A percentile compares a stretch with the other conserved stretches of the same genome.
These are phyloP conservation scores for Abelmoschus esculentus DNA, from an alignment of 345 rosid genomes.

Conservation along the genomic window DNA sequence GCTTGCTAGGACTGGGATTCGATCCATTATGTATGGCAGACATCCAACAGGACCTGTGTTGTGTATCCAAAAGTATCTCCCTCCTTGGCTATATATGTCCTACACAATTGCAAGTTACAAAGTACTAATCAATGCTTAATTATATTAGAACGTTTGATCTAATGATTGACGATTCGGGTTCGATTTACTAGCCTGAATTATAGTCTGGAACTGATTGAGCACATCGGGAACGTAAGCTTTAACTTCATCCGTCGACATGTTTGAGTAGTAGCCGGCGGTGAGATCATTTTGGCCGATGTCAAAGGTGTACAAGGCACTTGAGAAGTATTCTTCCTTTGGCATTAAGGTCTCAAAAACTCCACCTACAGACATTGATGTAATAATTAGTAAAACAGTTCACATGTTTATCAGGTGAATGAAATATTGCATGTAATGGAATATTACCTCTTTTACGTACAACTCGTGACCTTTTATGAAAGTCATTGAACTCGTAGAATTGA, in stretches of 20 bases:
- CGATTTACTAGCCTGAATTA: slow-evolving; percentile 24
- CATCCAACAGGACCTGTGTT: slow-evolving; percentile 78
- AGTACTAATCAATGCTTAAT: not conserved
- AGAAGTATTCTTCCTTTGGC: not conserved
- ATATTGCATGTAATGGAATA: no score
- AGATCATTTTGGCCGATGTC: not conserved
- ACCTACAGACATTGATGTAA: not conserved
- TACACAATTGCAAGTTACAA: slow-evolving; percentile 4
- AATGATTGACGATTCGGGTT: no score
- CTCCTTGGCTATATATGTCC: slow-evolving; percentile 40
- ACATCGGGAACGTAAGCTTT: slow-evolving; percentile 41
- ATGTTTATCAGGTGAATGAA: no score
- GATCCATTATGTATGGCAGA: slow-evolving; percentile 42
- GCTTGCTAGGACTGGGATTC: slow-evolving; percentile 25
- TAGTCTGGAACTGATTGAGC: slow-evolving; percentile 32
- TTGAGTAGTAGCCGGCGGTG: slow-evolving; percentile 39
- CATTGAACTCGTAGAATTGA: slow-evolving; percentile 3
- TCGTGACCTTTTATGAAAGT: slow-evolving; percentile 4
- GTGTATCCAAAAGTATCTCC: slow-evolving; percentile 70
- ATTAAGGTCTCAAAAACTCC: not conserved
- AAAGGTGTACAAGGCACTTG: not conserved
- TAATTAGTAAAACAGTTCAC: no score
- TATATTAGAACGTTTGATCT: no score
- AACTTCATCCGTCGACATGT: slow-evolving; percentile 39
- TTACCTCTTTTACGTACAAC: slow-evolving; percentile 7